phyloP scores from a whole-genome alignment of 345 rosid genomes.

The Gossypium turneri region DNA sequence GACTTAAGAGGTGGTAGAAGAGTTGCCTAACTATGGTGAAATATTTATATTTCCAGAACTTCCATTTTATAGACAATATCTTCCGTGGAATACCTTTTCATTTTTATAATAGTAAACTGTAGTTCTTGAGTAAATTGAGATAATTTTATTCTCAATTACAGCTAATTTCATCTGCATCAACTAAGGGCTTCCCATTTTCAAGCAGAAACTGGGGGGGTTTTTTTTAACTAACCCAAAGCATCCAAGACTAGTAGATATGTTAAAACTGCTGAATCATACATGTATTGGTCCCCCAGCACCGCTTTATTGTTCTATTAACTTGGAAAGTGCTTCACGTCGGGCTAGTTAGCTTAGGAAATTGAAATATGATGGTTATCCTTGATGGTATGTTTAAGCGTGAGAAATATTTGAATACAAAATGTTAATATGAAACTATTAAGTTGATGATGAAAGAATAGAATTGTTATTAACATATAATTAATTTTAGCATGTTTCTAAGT shows the following conservation, averaged over 20 bases:
- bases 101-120: neutral
- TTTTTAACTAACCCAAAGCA: neutral
- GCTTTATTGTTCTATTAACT: too few relatives aligned
- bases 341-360: too few relatives aligned
- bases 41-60: too few relatives aligned
- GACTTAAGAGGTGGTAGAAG: too few relatives aligned
- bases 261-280: neutral
- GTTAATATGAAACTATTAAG: neutral
- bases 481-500: neutral
- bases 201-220: neutral
- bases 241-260: neutral
- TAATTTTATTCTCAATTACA: neutral
- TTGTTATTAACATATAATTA: neutral
- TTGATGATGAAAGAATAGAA: neutral
- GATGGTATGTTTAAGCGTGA: too few relatives aligned
- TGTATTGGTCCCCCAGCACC: neutral
- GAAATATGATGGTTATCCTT: too few relatives aligned
- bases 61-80: neutral
- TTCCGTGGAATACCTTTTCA: neutral
- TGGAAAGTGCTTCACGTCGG: too few relatives aligned
- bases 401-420: too few relatives aligned
- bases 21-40: too few relatives aligned
- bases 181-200: neutral
- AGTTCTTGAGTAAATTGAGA: neutral
- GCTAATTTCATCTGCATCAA: neutral